A percentile compares a stretch with the other conserved stretches of the same genome.
phyloP scores from a whole-genome alignment of 2,329 filamentous ascomycete genomes.

The Colletotrichum sp. region DNA sequence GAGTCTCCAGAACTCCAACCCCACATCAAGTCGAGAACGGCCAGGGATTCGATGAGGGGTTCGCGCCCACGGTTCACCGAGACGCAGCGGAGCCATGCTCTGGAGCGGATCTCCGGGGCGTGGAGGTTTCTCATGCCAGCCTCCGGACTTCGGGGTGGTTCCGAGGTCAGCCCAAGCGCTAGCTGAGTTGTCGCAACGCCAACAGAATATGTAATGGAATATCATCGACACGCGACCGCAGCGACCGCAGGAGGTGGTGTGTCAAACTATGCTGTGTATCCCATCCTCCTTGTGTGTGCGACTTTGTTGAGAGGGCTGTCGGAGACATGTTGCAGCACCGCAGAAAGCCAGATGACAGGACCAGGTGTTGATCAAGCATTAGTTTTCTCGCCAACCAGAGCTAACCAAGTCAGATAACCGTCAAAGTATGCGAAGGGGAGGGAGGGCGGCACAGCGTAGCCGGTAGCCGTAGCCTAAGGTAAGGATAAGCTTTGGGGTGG shows the following conservation, averaged over 20 bases:
- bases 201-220: conserved; percentile 6
- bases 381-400: not conserved
- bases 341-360: not conserved
- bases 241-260: conserved; percentile 1
- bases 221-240: not conserved
- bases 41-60: conserved; percentile 6
- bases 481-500: conserved; percentile 10
- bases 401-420: not conserved
- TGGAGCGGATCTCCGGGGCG: conserved; percentile 18
- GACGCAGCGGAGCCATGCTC: conserved; percentile 6
- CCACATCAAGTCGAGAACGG: not conserved
- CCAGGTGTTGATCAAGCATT: not conserved
- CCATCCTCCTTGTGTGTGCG: not conserved
- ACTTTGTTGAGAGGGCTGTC: conserved; percentile 6
- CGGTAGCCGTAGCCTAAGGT: not conserved
- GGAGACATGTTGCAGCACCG: not conserved
- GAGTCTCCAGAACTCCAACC: not conserved
- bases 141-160: conserved; percentile 19
- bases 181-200: conserved; percentile 10
- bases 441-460: not conserved
- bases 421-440: not conserved
- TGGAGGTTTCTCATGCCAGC: conserved; percentile 5
- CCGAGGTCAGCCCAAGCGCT: conserved; percentile 8
- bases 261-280: conserved; percentile 13
- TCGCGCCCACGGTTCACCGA: conserved; percentile 2